Evolutionary conservation across 1,284 basidiomycete species (phyloP), one percentile per base, ranked within the genome.

Genomic region (Papiliotrema nemorosa): DNA sequence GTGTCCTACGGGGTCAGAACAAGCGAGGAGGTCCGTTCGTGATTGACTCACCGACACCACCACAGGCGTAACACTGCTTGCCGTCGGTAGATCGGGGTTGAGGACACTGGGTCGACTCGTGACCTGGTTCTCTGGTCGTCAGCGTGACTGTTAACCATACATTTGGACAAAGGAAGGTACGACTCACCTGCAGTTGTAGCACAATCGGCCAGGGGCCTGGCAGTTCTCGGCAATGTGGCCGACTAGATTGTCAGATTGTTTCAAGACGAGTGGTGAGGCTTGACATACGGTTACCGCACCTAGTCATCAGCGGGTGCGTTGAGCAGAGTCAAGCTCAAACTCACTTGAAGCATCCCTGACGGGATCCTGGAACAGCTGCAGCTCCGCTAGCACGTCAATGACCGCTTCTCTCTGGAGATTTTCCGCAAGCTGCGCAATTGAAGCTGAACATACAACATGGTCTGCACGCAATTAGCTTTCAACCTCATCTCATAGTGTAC

Each of bases 181-280:
- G 18, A 38, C 58, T 47, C 36, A 61, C 55, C 86, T 83, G 74
- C 90, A 93, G 74, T 92, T 93, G 78, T 90, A 93, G 78, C 90
- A 93, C 54, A 93, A 82, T 60, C 88, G 83, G 70, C 86, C 83
- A 63, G 87, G 85, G 57, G 87, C 88, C 49, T 87, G 81, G 73
- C 90, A 93, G 66, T 85, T 86, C 78, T 89, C 89, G 61, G 90
- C 90, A 67, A 91, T 87, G 76, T 92, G 90, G 46, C 88, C 90
- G 68, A 91, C 88, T 73, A 53, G 1, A 14, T 21, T 18, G 44
- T 7, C 16, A 21, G 16, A 21, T 39, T 25, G 43, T 16, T 22
- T 2, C 26, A n/a, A 33, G n/a, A 38, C 14, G 6, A n/a, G 42
- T 16, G n/a, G 43, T 26, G 14, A 46, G 43, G 16, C 10, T 7